Evolutionary conservation across 1,284 basidiomycete species (phyloP).

Genomic region (Ceratobasidium sp.): DNA sequence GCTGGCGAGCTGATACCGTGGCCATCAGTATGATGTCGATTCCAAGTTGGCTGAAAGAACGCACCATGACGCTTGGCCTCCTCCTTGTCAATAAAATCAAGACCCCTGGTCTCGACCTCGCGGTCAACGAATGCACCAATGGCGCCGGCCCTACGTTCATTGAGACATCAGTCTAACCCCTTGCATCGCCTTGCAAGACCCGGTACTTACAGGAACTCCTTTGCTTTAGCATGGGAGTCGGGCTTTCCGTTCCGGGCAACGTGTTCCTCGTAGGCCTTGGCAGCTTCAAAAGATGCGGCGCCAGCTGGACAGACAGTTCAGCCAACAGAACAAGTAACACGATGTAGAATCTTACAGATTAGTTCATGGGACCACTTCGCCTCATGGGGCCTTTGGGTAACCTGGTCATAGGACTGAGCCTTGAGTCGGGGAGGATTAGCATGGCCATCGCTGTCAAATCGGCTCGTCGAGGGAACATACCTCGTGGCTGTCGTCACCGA

Average conservation of each 20-base stretch:
- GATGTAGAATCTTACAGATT: slow-evolving; percentile 46
- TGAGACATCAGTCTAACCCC: background rate
- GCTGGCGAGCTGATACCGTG: slow-evolving; percentile 34
- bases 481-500: slow-evolving; percentile 22
- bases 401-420: slow-evolving; percentile 36
- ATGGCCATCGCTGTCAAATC: background rate
- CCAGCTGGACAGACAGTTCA: slow-evolving; percentile 46
- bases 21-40: background rate
- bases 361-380: slow-evolving; percentile 59
- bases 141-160: slow-evolving; percentile 44
- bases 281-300: slow-evolving; percentile 49
- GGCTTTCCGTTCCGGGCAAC: slow-evolving; percentile 49
- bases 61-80: slow-evolving; percentile 53
- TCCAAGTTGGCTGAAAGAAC: background rate
- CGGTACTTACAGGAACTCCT: slow-evolving; percentile 49
- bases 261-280: slow-evolving; percentile 53
- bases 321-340: slow-evolving; percentile 47
- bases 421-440: background rate
- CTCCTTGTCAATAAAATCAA: slow-evolving; percentile 49
- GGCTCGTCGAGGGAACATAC: background rate
- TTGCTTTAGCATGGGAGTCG: slow-evolving; percentile 48
- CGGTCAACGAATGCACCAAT: slow-evolving; percentile 50
- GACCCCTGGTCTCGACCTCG: slow-evolving; percentile 49
- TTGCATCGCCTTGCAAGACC: background rate
- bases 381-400: slow-evolving; percentile 32